phyloP scores from a whole-genome alignment of 495 filamentous ascomycete genomes.

The Penicillium verhagenii region DNA sequence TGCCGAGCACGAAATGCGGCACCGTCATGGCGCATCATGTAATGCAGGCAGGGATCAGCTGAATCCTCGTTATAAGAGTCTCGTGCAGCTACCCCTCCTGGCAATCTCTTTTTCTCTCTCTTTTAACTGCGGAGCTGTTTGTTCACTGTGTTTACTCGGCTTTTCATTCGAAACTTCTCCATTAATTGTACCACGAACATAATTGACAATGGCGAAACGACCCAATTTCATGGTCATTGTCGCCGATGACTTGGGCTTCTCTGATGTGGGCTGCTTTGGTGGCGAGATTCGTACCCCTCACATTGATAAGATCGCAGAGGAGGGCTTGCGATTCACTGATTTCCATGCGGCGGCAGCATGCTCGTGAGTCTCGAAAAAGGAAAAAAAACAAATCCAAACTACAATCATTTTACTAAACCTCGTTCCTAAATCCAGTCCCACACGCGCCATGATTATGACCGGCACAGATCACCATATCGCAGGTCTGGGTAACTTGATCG shows the following conservation, averaged over 20 bases:
- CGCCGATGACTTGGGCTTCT: slow-evolving; percentile 64
- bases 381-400: neutral
- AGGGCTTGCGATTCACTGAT: slow-evolving; percentile 58
- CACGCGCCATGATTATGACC: slow-evolving; percentile 58
- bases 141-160: too few species aligned
- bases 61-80: neutral
- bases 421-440: slow-evolving; percentile 36
- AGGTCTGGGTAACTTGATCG: slow-evolving; percentile 46
- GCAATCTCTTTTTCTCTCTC: neutral
- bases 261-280: slow-evolving; percentile 60
- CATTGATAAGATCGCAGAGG: slow-evolving; percentile 55
- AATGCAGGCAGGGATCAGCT: neutral
- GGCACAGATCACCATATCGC: slow-evolving; percentile 50
- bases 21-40: slow-evolving; percentile 1
- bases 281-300: slow-evolving; percentile 63
- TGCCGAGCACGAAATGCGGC: slow-evolving; percentile 21
- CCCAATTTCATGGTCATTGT: slow-evolving; percentile 64
- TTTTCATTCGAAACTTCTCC: neutral
- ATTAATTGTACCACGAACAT: neutral
- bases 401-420: too few species aligned
- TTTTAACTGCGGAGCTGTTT: neutral
- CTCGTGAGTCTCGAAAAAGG: slow-evolving; percentile 32
- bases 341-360: slow-evolving; percentile 64
- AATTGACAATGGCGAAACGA: slow-evolving; percentile 34
- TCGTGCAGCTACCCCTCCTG: neutral